Evolutionary conservation across 495 filamentous ascomycete species (phyloP), one percentile per base, ranked within the genome.

Genomic region (Jackrogersella multiformis): DNA sequence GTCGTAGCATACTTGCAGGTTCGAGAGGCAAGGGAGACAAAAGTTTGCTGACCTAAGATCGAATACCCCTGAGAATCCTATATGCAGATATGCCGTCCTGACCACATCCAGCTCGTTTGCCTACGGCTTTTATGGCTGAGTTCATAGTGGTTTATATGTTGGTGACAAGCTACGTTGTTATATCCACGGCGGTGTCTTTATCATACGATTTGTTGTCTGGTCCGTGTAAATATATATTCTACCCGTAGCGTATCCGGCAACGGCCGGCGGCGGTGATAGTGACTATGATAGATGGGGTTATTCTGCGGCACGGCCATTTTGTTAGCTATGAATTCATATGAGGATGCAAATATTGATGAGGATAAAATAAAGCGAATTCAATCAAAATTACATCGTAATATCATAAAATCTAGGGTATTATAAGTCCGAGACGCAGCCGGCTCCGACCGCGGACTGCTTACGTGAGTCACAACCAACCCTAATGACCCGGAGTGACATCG

Each of bases 371-470:
- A 30, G 26, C 26, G 4, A 30, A 30, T 7, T 30, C 4, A 30
- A 7, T 30, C 3, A 7, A 30, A 30, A 30, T 30, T 30, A 30
- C 7, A 30, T 30, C 26, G 26, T 30, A 30, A 7, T 7, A 30
- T 30, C 7, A 30, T 30, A 30, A 30, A 4, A 7, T 7, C 7
- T 30, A 30, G 3, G 7, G 7, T 30, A 30, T 54, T 10, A 18
- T 10, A 12, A 38, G 7, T 26, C 39, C 16, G 26, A 57, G 15
- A 41, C 4, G 15, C 34, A 30, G 13, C 28, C 28, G 35, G 15
- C 26, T 44, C 60, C 60, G 60, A 63, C 39, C 16, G 10, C 60
- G 60, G 60, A 63, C 55, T 6, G 13, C 2, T 26, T 38, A 8
- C n/a, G n/a, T 63, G 60, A 63, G 39, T 63, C 60, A 63, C 44